Conservation (phyloP, 2,329 filamentous ascomycete genomes). For the Zymoseptoria tritici region DNA sequence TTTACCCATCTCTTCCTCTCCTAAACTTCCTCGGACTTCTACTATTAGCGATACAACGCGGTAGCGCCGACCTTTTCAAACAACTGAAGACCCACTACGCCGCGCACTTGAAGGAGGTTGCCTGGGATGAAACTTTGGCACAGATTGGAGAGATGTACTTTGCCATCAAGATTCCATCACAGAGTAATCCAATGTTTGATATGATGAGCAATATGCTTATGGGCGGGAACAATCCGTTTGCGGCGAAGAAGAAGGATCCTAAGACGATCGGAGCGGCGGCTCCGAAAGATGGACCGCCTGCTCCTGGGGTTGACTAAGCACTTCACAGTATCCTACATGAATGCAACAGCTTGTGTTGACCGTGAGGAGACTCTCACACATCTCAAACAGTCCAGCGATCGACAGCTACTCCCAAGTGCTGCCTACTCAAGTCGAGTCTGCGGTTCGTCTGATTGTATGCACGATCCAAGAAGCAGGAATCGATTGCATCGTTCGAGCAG, state of each 20-base stretch:
- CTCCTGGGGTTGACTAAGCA: slow-evolving; percentile 27
- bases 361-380: not conserved
- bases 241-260: slow-evolving; percentile 34
- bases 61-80: slow-evolving; percentile 67
- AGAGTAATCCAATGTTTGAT: slow-evolving; percentile 88
- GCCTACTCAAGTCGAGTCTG: not conserved
- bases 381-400: not conserved
- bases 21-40: slow-evolving; percentile 89
- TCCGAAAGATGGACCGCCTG: slow-evolving; percentile 30
- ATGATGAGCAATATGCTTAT: slow-evolving; percentile 98
- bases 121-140: slow-evolving; percentile 72
- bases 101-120: slow-evolving; percentile 64
- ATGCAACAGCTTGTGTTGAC: not conserved
- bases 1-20: slow-evolving; percentile 87
- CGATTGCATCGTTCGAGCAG: not conserved
- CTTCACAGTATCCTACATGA: not conserved
- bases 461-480: not conserved
- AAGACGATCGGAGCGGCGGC: slow-evolving; percentile 39
- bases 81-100: slow-evolving; percentile 78
- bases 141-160: slow-evolving; percentile 97
- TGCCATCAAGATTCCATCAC: slow-evolving; percentile 75
- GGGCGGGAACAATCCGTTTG: slow-evolving; percentile 57
- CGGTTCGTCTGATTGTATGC: not conserved
- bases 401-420: not conserved
- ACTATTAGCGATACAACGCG: slow-evolving; percentile 74